Evolutionary conservation across 1,139 yeast genomes (phyloP).

Genomic region (Geotrichum restrictum): DNA sequence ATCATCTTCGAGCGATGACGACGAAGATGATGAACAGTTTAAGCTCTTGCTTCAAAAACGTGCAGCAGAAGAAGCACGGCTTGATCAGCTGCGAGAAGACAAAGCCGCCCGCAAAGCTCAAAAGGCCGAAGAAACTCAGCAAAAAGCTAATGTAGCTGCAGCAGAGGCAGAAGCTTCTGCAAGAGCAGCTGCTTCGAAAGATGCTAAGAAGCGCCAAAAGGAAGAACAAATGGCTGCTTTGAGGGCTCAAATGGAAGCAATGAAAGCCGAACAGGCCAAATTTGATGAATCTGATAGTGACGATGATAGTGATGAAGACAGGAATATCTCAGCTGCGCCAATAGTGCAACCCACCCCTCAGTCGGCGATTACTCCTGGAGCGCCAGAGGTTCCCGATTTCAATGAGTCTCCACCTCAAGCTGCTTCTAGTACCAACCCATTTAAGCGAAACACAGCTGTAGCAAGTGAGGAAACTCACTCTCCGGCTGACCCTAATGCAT

Average conservation of each 20-base stretch:
- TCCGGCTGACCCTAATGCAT: slow-evolving; percentile 50
- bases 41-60: slow-evolving; percentile 47
- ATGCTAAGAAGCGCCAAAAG: slow-evolving; percentile 38
- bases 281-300: slow-evolving; percentile 24
- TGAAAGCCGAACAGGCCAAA: slow-evolving; percentile 40
- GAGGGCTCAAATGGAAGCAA: slow-evolving; percentile 61
- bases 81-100: slow-evolving; percentile 30
- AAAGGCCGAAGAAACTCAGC: slow-evolving; percentile 34
- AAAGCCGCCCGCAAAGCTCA: slow-evolving; percentile 41
- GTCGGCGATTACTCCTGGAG: slow-evolving; percentile 6
- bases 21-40: slow-evolving; percentile 46
- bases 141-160: slow-evolving; percentile 5
- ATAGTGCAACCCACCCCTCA: slow-evolving; percentile 9
- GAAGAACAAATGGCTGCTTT: slow-evolving; percentile 60
- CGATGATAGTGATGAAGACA: slow-evolving; percentile 34
- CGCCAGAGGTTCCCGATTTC: slow-evolving; percentile 17
- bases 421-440: slow-evolving; percentile 36
- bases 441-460: slow-evolving; percentile 36
- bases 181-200: slow-evolving; percentile 15
- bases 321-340: slow-evolving; percentile 18
- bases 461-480: background rate
- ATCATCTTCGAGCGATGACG: slow-evolving; percentile 39
- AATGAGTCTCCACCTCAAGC: slow-evolving; percentile 16
- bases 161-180: slow-evolving; percentile 20
- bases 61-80: slow-evolving; percentile 36